Base-by-base conservation (phyloP, 345 rosid genomes). In the Laguncularia racemosa region DNA sequence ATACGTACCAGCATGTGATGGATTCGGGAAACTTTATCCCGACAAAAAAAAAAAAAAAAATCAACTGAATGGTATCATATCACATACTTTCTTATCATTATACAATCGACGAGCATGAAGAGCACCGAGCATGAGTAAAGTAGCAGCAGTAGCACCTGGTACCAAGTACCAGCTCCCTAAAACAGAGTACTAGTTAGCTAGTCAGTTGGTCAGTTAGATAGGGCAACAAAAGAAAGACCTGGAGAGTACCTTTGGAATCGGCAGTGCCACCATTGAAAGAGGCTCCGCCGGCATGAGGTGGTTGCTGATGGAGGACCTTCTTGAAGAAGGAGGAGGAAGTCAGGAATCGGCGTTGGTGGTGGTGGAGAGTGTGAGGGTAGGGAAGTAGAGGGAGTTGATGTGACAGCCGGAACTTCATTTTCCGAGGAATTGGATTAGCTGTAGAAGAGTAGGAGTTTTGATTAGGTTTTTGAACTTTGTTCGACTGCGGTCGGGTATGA, bases 31-130 rank as follows among this genome's bases (percentile, higher is more conserved):
- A n/a, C n/a, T n/a, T n/a, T n/a, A n/a, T n/a, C n/a, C n/a, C n/a
- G n/a, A n/a, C n/a, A n/a, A n/a, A n/a, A n/a, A n/a, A n/a, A n/a
- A n/a, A n/a, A n/a, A n/a, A n/a, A n/a, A n/a, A n/a, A n/a, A 23
- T 23, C 28, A 23, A 33, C 40, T 33, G 40, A 33, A 18, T 16
- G 23, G 16, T 10, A 7, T 21, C 15, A 52, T 21, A 46, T 17
- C 38, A 48, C 43, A 16, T 58, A 87, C 99, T 88, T 93, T 93
- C 74, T 78, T 86, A 67, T 89, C 99, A 57, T 78, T 83, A 52
- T 93, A 93, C 26, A 93, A 79, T 13, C 99, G 84, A 19, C 97
- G 96, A 46, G 88, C 96, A 55, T 93, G 99, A 61, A 93, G 99
- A 44, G 80, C 95, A 44, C 96, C 97, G 51, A 93, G 95, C 99